Percentiles rank a stretch among this genome's conserved stretches.
These are phyloP conservation scores for Narthecium ossifragum DNA, from an alignment of 106 monocot species.

Conservation along the genomic window DNA sequence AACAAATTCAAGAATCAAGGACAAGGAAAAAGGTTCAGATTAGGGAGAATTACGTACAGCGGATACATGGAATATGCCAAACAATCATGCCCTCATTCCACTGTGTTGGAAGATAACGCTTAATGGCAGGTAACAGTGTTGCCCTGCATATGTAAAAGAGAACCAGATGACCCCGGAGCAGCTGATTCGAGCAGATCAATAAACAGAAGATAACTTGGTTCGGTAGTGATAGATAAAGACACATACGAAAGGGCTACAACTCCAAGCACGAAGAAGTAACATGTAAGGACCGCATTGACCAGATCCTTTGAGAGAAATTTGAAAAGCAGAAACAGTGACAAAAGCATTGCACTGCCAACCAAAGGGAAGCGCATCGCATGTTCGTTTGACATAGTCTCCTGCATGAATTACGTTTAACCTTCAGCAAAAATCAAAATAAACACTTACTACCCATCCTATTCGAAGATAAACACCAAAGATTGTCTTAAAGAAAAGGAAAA, in stretches of 20 bases:
- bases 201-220: background rate
- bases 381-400: constrained; percentile 98
- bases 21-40: too few species aligned
- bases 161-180: constrained; percentile 1
- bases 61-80: constrained; percentile 66
- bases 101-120: constrained; percentile 68
- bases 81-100: constrained; percentile 77
- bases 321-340: constrained; percentile 88
- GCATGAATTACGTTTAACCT: constrained; percentile 13
- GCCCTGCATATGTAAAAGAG: constrained; percentile 45
- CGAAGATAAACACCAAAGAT: too few species aligned
- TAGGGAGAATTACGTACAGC: constrained; percentile 76
- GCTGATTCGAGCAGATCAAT: background rate
- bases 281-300: constrained; percentile 94
- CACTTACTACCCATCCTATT: too few species aligned
- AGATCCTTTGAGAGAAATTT: constrained; percentile 95
- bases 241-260: constrained; percentile 78
- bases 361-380: constrained; percentile 99
- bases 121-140: constrained; percentile 75
- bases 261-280: constrained; percentile 96
- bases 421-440: too few species aligned
- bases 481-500: background rate
- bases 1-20: too few species aligned
- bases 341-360: constrained; percentile 94
- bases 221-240: background rate